Percentiles rank a stretch among this genome's conserved stretches.
Evolutionary conservation across 1,284 basidiomycete genomes (phyloP).

Genomic region (Hemileia vastatrix): DNA sequence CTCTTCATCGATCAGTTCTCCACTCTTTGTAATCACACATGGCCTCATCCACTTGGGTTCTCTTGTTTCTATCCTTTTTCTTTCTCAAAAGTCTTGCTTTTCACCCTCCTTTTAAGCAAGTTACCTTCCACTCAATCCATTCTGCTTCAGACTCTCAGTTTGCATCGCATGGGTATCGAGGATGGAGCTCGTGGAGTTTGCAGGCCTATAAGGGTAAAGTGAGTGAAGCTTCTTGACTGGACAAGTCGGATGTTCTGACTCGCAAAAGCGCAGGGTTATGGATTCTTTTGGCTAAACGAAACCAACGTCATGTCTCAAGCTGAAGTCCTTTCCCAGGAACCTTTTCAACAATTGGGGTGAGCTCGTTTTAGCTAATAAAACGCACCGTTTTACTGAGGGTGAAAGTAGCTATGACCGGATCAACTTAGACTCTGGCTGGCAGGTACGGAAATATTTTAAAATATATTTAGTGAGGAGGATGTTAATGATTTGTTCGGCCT

Average conservation of each 20-base stretch:
- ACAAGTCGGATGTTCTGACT: neutral
- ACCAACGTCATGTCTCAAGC: conserved; percentile 12
- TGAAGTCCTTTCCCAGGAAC: conserved; percentile 8
- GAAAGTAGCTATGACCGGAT: conserved; percentile 22
- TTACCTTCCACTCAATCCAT: neutral
- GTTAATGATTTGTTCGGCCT: neutral
- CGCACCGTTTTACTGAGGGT: too few species aligned
- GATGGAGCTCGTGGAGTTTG: conserved; percentile 21
- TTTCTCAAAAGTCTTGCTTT: too few species aligned
- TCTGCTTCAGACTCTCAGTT: neutral
- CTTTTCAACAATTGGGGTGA: conserved; percentile 13
- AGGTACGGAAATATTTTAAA: too few species aligned
- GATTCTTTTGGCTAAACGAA: conserved; percentile 17
- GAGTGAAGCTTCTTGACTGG: neutral
- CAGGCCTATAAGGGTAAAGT: conserved; percentile 13
- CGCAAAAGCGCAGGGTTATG: conserved; percentile 8
- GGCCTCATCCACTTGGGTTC: too few species aligned
- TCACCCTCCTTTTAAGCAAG: too few species aligned
- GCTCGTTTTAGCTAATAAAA: neutral
- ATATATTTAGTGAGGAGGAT: neutral
- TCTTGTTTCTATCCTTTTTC: too few species aligned
- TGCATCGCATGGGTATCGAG: neutral
- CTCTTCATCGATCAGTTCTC: too few species aligned
- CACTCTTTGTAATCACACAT: too few species aligned
- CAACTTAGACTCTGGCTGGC: conserved; percentile 23